A percentile compares a stretch with the other conserved stretches of the same genome.
These are phyloP conservation scores for Phoenix roebelenii DNA, from an alignment of 176 grass and related monocot genomes.

Conservation along the genomic window DNA sequence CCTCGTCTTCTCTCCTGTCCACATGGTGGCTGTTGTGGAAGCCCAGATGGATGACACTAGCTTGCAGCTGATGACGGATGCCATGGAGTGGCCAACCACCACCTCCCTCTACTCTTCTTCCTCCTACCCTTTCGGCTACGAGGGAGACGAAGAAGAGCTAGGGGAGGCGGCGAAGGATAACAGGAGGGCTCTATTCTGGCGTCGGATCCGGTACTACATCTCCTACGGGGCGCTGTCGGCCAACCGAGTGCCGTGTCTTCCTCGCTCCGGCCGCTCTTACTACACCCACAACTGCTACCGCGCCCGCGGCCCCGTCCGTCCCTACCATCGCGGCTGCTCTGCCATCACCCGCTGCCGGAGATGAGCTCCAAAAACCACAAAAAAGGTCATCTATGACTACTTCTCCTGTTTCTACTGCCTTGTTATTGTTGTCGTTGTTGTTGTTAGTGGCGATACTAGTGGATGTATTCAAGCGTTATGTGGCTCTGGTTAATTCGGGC, in stretches of 20 bases:
- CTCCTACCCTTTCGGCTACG: constrained; percentile 10
- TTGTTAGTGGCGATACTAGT: no score
- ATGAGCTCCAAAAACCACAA: background rate
- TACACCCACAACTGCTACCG: constrained; percentile 31
- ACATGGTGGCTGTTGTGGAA: background rate
- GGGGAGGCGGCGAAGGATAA: background rate
- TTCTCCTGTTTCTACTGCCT: no score
- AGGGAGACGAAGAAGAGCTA: background rate
- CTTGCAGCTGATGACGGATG: background rate
- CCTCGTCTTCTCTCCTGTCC: background rate
- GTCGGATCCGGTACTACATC: constrained; percentile 17
- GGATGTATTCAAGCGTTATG: no score
- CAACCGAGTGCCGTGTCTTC: constrained; percentile 22
- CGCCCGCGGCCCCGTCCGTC: constrained; percentile 14
- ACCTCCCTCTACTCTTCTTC: no score
- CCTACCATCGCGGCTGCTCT: constrained; percentile 16
- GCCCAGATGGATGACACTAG: background rate
- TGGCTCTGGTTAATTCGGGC: no score
- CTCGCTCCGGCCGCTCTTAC: constrained; percentile 25
- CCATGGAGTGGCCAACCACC: constrained; percentile 1
- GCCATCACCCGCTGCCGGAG: constrained; percentile 19
- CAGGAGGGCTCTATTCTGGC: constrained; percentile 13
- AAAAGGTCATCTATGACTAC: no score
- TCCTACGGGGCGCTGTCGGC: constrained; percentile 26
- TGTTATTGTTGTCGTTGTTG: no score